These are phyloP conservation scores for Zygoascus biomembranicola DNA, from an alignment of 805 yeast species.

Conservation along the genomic window DNA sequence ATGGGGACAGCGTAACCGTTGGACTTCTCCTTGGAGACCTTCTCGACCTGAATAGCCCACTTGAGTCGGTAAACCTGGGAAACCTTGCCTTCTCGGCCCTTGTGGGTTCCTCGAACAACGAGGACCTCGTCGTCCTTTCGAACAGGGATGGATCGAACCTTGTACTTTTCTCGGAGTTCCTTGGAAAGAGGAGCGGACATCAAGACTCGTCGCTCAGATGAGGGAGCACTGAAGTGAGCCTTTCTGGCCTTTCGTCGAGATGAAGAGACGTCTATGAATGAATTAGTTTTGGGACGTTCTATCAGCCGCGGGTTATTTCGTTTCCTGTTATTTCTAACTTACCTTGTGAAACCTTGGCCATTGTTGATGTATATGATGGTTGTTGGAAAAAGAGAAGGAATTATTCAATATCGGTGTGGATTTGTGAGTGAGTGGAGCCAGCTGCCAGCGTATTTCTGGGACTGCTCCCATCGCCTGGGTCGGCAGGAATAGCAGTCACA, in stretches of 20 bases:
- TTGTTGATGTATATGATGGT: constrained; percentile 26
- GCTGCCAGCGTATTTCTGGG: background rate
- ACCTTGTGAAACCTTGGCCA: constrained; percentile 63
- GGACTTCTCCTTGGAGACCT: constrained; percentile 95
- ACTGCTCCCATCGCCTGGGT: background rate
- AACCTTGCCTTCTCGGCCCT: constrained; percentile 98
- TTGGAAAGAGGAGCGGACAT: constrained; percentile 98
- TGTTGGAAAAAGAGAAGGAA: constrained; percentile 1
- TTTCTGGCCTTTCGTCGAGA: constrained; percentile 99
- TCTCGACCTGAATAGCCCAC: constrained; percentile 93
- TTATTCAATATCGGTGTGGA: background rate
- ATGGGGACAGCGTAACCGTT: constrained; percentile 96
- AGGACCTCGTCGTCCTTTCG: constrained; percentile 95
- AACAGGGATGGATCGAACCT: constrained; percentile 91
- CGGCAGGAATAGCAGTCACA: background rate
- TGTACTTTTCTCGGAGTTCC: constrained; percentile 97
- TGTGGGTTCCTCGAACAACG: constrained; percentile 97
- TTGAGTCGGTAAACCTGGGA: constrained; percentile 98
- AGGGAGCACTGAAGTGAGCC: constrained; percentile 98
- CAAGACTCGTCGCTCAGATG: constrained; percentile 87
- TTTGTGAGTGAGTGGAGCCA: background rate
- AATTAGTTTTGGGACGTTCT: background rate
- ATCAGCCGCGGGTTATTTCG: background rate
- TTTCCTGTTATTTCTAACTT: constrained; percentile 14
- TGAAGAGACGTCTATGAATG: constrained; percentile 81